Conservation (phyloP, 2,329 filamentous ascomycete species). For the Fusarium sp. region DNA sequence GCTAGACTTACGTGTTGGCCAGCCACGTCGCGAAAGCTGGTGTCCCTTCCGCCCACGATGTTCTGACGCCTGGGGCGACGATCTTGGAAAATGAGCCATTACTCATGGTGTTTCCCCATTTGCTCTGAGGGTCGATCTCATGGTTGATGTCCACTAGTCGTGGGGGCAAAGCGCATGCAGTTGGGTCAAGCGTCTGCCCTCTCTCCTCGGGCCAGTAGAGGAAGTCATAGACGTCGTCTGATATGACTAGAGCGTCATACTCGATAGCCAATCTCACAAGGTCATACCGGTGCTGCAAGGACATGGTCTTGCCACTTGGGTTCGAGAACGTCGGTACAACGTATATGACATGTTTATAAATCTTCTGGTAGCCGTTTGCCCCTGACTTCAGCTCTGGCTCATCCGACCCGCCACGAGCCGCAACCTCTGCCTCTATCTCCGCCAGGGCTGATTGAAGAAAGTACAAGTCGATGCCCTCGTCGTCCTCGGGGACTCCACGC, state of each 20-base stretch:
- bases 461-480: constrained; percentile 43
- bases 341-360: constrained; percentile 77
- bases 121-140: constrained; percentile 61
- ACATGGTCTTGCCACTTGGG: constrained; percentile 75
- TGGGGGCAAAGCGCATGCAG: no score
- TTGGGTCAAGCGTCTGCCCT: no score
- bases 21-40: neutral
- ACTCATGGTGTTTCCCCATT: constrained; percentile 73
- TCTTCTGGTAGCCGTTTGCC: constrained; percentile 52
- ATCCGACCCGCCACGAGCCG: no score
- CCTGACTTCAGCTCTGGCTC: no score
- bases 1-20: neutral
- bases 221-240: constrained; percentile 80
- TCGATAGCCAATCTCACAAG: constrained; percentile 71
- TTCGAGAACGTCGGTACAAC: constrained; percentile 78
- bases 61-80: constrained; percentile 68
- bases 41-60: constrained; percentile 51
- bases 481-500: constrained; percentile 70
- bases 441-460: constrained; percentile 13
- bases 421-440: neutral
- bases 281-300: constrained; percentile 63
- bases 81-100: constrained; percentile 79
- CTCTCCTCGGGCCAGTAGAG: constrained; percentile 65
- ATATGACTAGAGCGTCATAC: constrained; percentile 73
- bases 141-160: no score